Percentiles rank a stretch among this genome's conserved stretches.
Evolutionary conservation across 352 stramenopile genomes (phyloP).

Genomic region (Globisporangium viniferum): DNA sequence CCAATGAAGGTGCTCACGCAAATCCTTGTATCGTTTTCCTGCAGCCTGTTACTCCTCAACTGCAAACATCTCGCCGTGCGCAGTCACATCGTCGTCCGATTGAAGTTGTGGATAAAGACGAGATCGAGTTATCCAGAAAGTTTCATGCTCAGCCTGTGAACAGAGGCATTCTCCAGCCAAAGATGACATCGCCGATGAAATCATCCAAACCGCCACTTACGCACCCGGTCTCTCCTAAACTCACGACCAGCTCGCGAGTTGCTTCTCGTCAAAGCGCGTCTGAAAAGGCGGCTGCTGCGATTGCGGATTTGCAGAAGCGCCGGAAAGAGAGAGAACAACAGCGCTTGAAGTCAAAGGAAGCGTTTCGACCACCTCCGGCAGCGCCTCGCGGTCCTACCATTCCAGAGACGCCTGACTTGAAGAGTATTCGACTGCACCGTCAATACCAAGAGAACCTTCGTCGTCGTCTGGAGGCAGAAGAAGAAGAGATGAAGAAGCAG

Average conservation of each 20-base stretch:
- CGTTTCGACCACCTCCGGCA: constrained; percentile 14
- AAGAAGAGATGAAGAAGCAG: constrained; percentile 50
- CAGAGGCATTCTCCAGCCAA: constrained; percentile 43
- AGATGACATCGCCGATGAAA: constrained; percentile 13
- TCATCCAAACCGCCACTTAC: constrained; percentile 35
- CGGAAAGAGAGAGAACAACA: constrained; percentile 40
- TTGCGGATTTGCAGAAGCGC: constrained; percentile 35
- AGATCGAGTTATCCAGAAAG: constrained; percentile 68
- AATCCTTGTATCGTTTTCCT: constrained; percentile 11
- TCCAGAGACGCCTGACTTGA: constrained; percentile 67
- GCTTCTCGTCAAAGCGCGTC: constrained; percentile 28
- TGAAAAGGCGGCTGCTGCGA: constrained; percentile 28
- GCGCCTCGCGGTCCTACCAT: constrained; percentile 41
- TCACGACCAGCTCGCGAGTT: constrained; percentile 36
- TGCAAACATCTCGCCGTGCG: constrained; percentile 61
- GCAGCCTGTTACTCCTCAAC: constrained; percentile 57
- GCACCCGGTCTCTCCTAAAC: constrained; percentile 41
- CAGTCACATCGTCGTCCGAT: constrained; percentile 51
- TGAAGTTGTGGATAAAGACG: constrained; percentile 65
- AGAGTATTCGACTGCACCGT: constrained; percentile 66
- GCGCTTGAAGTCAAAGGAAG: constrained; percentile 31
- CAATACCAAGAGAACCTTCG: constrained; percentile 73
- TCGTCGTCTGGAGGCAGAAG: constrained; percentile 52
- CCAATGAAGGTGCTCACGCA: neutral
- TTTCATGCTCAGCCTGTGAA: constrained; percentile 75